A percentile compares a stretch with the other conserved stretches of the same genome.
Conservation (phyloP, 768 basidiomycete species). For the Ramaria rubella region DNA sequence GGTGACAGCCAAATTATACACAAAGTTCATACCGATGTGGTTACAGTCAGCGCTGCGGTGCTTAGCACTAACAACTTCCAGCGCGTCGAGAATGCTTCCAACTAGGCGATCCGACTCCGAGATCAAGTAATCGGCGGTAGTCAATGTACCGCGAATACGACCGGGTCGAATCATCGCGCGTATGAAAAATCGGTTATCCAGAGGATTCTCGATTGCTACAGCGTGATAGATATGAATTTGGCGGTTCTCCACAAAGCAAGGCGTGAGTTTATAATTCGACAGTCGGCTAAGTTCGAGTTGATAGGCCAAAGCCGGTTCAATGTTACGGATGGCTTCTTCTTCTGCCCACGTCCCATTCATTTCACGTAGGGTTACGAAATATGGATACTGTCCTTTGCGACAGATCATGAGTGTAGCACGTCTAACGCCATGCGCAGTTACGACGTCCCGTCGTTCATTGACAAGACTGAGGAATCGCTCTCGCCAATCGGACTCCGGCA, state of each 20-base stretch:
- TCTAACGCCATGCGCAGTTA: slow-evolving; percentile 75
- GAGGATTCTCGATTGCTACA: slow-evolving; percentile 89
- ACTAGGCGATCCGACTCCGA: slow-evolving; percentile 97
- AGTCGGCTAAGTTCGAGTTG: slow-evolving; percentile 95
- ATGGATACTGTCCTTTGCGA: slow-evolving; percentile 84
- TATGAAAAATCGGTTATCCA: slow-evolving; percentile 98
- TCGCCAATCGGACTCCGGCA: slow-evolving; percentile 71
- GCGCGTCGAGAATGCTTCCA: slow-evolving; percentile 86
- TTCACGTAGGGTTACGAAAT: slow-evolving; percentile 88
- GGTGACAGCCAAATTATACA: slow-evolving; percentile 91
- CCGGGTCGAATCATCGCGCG: slow-evolving; percentile 95
- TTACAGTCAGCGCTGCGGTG: slow-evolving; percentile 94
- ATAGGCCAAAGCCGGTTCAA: slow-evolving; percentile 96
- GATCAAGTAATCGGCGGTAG: slow-evolving; percentile 94
- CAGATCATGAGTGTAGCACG: slow-evolving; percentile 91
- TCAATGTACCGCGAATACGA: slow-evolving; percentile 86
- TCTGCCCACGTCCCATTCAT: slow-evolving; percentile 75
- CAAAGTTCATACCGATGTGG: slow-evolving; percentile 98
- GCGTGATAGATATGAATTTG: slow-evolving; percentile 98
- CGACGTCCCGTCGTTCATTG: slow-evolving; percentile 56
- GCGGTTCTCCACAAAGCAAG: slow-evolving; percentile 94
- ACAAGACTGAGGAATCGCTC: slow-evolving; percentile 63
- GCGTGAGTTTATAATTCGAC: slow-evolving; percentile 93
- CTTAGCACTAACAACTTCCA: slow-evolving; percentile 88
- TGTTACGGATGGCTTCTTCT: slow-evolving; percentile 95